These are phyloP conservation scores for Thielaviopsis punctulata DNA, from an alignment of 2,329 filamentous ascomycete genomes.

Conservation along the genomic window DNA sequence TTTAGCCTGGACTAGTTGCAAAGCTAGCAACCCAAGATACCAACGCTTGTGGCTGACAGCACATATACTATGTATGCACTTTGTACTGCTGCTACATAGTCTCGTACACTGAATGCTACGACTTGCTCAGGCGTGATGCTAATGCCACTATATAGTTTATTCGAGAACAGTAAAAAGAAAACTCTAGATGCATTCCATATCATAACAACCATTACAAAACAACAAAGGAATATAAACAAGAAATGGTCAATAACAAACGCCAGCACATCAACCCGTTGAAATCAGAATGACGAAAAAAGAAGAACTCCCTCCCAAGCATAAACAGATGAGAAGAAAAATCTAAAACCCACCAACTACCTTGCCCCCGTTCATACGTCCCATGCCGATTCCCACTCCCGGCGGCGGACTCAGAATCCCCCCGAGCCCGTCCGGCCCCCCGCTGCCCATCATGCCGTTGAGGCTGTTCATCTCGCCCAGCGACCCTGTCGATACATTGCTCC, in stretches of 20 bases:
- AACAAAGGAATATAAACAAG: not conserved
- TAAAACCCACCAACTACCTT: constrained; percentile 14
- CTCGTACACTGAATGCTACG: no score
- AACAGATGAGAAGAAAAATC: not conserved
- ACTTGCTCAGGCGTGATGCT: no score
- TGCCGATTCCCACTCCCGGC: constrained; percentile 8
- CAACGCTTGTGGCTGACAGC: no score
- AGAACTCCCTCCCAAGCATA: not conserved
- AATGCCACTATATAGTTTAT: no score
- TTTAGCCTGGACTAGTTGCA: no score
- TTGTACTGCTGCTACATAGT: no score
- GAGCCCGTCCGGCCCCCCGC: not conserved
- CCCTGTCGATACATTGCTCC: constrained; percentile 8
- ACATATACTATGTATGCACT: no score
- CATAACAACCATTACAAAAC: not conserved
- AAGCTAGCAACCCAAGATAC: no score
- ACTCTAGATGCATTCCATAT: no score
- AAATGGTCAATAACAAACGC: constrained; percentile 1
- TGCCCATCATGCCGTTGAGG: constrained; percentile 5
- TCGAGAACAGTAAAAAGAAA: no score
- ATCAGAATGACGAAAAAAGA: not conserved
- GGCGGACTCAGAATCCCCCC: constrained; percentile 8
- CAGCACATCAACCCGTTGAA: not conserved
- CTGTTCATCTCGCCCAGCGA: constrained; percentile 8
- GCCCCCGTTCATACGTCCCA: constrained; percentile 22